These are phyloP conservation scores for Camellia japonica DNA, from an alignment of 148 eudicot genomes.

Conservation along the genomic window DNA sequence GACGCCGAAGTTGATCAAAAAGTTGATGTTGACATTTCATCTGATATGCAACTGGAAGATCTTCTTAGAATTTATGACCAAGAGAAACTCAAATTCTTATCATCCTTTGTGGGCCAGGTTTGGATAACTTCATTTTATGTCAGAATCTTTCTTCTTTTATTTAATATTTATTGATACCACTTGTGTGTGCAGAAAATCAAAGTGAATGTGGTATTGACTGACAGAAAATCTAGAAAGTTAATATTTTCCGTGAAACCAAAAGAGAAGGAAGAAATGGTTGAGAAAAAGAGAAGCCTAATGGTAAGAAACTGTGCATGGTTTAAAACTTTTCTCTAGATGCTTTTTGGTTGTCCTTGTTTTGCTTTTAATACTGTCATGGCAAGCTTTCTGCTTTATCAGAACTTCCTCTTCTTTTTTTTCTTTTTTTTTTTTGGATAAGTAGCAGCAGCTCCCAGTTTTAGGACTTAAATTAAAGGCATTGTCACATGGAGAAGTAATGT, in stretches of 20 bases:
- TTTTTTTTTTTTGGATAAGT: background rate
- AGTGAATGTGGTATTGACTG: slow-evolving; percentile 66
- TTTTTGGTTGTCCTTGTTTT: slow-evolving; percentile 7
- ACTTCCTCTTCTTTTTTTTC: background rate
- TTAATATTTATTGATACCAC: slow-evolving; percentile 1
- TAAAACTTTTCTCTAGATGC: background rate
- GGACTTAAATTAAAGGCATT: background rate
- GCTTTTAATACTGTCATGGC: background rate
- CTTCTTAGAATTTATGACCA: slow-evolving; percentile 76
- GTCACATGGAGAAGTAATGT: background rate
- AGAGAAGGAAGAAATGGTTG: slow-evolving; percentile 71
- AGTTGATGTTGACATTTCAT: slow-evolving; percentile 40
- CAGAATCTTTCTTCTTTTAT: background rate
- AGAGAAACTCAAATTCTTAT: slow-evolving; percentile 75
- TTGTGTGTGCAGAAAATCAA: slow-evolving; percentile 56
- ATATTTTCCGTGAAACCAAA: slow-evolving; percentile 72
- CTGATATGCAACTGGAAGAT: slow-evolving; percentile 81
- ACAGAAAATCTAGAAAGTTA: slow-evolving; percentile 69
- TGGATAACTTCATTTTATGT: slow-evolving; percentile 20
- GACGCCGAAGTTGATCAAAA: slow-evolving; percentile 30
- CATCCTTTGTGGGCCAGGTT: slow-evolving; percentile 95
- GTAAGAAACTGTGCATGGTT: slow-evolving; percentile 34
- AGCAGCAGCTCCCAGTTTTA: background rate
- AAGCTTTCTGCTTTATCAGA: background rate
- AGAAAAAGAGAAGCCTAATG: slow-evolving; percentile 80